Evolutionary conservation across 2,329 filamentous ascomycete genomes (phyloP), one percentile per base, ranked within the genome.

Genomic region (Trichoderma oligosporum): DNA sequence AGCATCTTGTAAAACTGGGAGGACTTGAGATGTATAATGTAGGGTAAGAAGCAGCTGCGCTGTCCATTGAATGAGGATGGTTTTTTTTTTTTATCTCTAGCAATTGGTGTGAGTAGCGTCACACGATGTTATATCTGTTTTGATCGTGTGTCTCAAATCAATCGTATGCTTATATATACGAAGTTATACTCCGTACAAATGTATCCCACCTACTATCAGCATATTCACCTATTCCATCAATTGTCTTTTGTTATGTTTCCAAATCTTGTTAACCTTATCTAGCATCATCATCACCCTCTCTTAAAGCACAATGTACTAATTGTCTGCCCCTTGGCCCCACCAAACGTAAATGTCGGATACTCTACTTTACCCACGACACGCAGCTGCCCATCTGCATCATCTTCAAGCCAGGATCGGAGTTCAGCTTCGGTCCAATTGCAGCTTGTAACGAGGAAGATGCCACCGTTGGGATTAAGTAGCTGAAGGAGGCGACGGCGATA

Each of bases 401-500:
- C 64, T 12, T 81, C 84, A 69, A 97, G 94, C 91, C 93, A 97
- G 14, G 74, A 74, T 60, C 81, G 77, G 66, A 99, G 74, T 76
- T 99, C 94, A 38, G 85, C 82, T 75, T 94, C 91, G 1, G 93
- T 97, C 94, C 94, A 99, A 74, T 99, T 99, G 71, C 94, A 99
- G 72, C 91, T 97, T 55, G 94, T 97, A 54, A 99, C 83, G 59
- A 97, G 73, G 65, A 97, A 82, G 22, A 90, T 77, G 0, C 90
- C 90, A 1, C 86, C 87, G 5, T 7, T 2, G 1, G 73, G 75
- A 64, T 83, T 84, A 51, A 97, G 80, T 61, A 97, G 78, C 25
- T 73, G 74, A 60, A 86, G 76, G 29, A 93, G 85, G 52, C 84
- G 82, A 45, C 80, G 78, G 46, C 83, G 81, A 74, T 99, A 99